These are phyloP conservation scores for Aegle marmelos DNA, from an alignment of 345 rosid genomes.

Conservation along the genomic window DNA sequence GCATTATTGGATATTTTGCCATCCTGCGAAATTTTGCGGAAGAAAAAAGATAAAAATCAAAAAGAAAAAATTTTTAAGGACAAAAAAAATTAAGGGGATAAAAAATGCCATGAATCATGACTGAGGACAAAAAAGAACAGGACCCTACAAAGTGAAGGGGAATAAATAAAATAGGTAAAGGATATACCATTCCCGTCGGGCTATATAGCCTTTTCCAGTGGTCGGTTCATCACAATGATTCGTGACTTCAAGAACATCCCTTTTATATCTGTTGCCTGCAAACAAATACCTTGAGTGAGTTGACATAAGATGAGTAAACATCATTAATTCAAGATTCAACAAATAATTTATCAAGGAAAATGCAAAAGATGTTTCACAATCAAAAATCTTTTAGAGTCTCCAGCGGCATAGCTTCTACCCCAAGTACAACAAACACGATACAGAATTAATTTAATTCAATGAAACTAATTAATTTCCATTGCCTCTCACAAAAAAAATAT, in stretches of 20 bases:
- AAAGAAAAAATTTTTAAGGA: too few relatives aligned
- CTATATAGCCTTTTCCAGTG: too few relatives aligned
- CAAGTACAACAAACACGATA: neutral
- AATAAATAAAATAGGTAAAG: too few relatives aligned
- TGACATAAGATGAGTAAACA: too few relatives aligned
- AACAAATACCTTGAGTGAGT: neutral
- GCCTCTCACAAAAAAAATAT: too few relatives aligned
- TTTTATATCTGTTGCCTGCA: conserved; percentile 49
- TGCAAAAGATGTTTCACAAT: neutral
- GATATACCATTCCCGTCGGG: conserved; percentile 25
- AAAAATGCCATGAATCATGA: too few relatives aligned
- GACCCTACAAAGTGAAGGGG: too few relatives aligned
- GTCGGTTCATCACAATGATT: conserved; percentile 15
- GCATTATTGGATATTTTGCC: neutral
- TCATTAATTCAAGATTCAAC: too few relatives aligned
- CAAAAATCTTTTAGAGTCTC: conserved; percentile 37
- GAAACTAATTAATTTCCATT: too few relatives aligned
- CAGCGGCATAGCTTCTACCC: conserved; percentile 56
- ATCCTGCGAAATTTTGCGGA: neutral
- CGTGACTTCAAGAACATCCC: conserved; percentile 41
- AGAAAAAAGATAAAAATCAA: too few relatives aligned
- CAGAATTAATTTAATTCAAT: neutral
- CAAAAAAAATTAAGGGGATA: too few relatives aligned
- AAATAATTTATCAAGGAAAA: neutral
- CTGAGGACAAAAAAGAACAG: too few relatives aligned